phyloP scores from a whole-genome alignment of 805 yeast species.

The Yarrowia sp. region DNA sequence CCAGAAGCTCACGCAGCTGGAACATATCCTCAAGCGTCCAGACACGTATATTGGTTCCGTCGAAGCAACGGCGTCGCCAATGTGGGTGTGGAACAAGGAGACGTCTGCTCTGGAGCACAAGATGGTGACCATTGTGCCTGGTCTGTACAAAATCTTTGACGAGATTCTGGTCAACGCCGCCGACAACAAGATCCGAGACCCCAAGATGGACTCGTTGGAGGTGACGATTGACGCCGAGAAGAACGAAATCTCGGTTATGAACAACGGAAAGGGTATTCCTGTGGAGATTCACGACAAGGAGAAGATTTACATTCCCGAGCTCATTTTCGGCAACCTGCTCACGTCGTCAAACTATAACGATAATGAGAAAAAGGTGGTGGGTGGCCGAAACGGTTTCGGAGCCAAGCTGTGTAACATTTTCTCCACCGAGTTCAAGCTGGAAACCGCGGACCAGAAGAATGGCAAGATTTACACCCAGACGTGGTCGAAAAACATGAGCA shows the following conservation, averaged over 20 bases:
- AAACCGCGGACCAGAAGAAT: slow-evolving; percentile 74
- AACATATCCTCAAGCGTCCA: slow-evolving; percentile 94
- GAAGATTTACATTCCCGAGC: slow-evolving; percentile 88
- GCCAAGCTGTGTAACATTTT: slow-evolving; percentile 96
- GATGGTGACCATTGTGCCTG: slow-evolving; percentile 83
- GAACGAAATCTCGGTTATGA: slow-evolving; percentile 73
- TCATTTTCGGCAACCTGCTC: slow-evolving; percentile 90
- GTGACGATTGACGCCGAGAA: slow-evolving; percentile 77
- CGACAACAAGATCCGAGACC: slow-evolving; percentile 94
- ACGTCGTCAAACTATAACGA: slow-evolving; percentile 97
- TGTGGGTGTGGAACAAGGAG: slow-evolving; percentile 82
- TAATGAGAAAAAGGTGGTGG: slow-evolving; percentile 90
- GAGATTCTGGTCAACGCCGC: slow-evolving; percentile 98
- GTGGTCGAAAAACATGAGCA: slow-evolving; percentile 86
- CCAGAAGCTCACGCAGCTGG: slow-evolving; percentile 90
- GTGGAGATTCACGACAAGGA: slow-evolving; percentile 89
- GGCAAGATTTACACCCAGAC: slow-evolving; percentile 69
- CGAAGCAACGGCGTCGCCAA: slow-evolving; percentile 69
- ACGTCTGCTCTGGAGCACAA: slow-evolving; percentile 51
- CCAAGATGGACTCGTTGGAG: slow-evolving; percentile 77
- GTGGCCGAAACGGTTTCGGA: slow-evolving; percentile 98
- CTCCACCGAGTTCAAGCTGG: slow-evolving; percentile 79
- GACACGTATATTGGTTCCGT: slow-evolving; percentile 97
- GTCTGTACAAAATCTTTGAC: slow-evolving; percentile 92
- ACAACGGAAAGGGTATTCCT: slow-evolving; percentile 95